These are phyloP conservation scores for Mycena haematopus DNA, from an alignment of 768 basidiomycete species.

Conservation along the genomic window DNA sequence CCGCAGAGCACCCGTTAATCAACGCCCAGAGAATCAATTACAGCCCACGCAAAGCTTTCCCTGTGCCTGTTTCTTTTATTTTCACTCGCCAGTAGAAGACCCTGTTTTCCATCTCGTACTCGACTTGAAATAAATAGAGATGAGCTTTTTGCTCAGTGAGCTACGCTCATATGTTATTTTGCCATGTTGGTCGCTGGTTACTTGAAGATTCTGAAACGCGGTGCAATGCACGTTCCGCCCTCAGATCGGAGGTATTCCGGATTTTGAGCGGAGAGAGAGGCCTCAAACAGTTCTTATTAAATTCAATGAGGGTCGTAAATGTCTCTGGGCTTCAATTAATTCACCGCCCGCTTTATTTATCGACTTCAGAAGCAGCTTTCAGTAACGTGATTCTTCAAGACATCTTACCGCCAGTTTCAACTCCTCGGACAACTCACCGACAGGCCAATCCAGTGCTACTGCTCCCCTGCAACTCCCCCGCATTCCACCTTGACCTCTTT, in stretches of 20 bases:
- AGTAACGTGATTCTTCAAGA: too few relatives aligned
- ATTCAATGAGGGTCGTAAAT: neutral
- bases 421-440: too few relatives aligned
- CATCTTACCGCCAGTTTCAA: too few relatives aligned
- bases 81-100: neutral
- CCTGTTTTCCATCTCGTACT: neutral
- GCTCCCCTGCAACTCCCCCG: too few relatives aligned
- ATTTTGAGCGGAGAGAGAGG: neutral
- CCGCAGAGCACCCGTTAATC: neutral
- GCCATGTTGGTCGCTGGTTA: neutral
- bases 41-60: neutral
- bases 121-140: neutral
- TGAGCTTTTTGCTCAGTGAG: too few relatives aligned
- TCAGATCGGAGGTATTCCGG: neutral
- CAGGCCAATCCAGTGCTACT: too few relatives aligned
- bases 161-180: neutral
- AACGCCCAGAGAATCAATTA: neutral
- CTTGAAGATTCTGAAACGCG: neutral
- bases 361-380: too few relatives aligned
- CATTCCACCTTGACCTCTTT: too few relatives aligned
- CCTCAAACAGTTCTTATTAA: neutral
- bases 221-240: neutral
- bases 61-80: neutral
- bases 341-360: neutral
- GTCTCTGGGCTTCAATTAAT: too few relatives aligned